Evolutionary conservation across 2,329 filamentous ascomycete genomes (phyloP).

Genomic region (Diaporthe citrichinensis): DNA sequence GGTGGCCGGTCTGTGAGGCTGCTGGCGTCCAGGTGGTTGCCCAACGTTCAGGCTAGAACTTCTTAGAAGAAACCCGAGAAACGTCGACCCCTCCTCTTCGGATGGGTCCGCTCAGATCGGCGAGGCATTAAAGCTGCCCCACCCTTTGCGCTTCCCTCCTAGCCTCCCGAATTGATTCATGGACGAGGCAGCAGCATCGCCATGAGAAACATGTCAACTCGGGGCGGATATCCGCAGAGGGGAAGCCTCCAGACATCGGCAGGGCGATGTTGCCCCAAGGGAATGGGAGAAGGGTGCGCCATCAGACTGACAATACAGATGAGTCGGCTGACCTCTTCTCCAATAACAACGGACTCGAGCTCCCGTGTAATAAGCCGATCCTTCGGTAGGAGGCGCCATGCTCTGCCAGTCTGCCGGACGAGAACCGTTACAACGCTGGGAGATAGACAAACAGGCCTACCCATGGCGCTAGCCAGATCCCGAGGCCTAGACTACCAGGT

Average conservation of each 20-base stretch:
- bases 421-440: conserved; percentile 21
- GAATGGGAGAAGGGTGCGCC: background rate
- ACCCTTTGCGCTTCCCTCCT: conserved; percentile 7
- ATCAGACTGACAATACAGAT: background rate
- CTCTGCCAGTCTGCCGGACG: conserved; percentile 27
- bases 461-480: conserved; percentile 15
- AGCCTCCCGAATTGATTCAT: background rate
- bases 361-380: conserved; percentile 24
- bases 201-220: background rate
- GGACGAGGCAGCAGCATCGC: conserved; percentile 4
- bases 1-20: conserved; percentile 4
- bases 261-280: background rate
- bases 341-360: background rate
- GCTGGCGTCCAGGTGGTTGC: conserved; percentile 17
- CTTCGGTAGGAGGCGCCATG: conserved; percentile 19
- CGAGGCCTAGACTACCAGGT: conserved; percentile 6
- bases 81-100: conserved; percentile 30
- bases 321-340: conserved; percentile 21
- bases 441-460: background rate
- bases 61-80: background rate
- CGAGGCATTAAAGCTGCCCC: conserved; percentile 38
- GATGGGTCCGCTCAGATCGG: conserved; percentile 36
- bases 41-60: conserved; percentile 17
- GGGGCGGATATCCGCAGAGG: conserved; percentile 5
- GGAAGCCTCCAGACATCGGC: background rate